Conservation (phyloP, 768 basidiomycete species). For the Scleroderma citrinum region DNA sequence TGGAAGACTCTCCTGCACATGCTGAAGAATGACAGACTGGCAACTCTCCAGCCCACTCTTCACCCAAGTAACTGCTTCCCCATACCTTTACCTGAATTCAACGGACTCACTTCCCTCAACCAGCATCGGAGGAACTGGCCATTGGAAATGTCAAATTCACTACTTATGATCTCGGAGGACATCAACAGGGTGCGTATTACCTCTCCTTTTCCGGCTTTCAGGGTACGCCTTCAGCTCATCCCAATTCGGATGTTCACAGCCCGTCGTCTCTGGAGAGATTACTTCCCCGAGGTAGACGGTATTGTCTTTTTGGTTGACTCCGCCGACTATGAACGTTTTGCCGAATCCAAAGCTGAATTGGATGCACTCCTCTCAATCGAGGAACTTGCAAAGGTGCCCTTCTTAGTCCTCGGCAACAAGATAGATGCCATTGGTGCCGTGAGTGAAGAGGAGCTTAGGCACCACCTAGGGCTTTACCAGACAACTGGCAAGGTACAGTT, state of each 20-base stretch:
- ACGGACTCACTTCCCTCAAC: constrained; percentile 5
- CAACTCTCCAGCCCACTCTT: constrained; percentile 95
- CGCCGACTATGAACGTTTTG: constrained; percentile 93
- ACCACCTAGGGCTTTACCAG: constrained; percentile 92
- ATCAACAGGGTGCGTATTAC: constrained; percentile 73
- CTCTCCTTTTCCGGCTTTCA: constrained; percentile 1
- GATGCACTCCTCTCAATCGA: constrained; percentile 95
- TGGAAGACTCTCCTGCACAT: constrained; percentile 90
- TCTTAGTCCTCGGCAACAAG: constrained; percentile 98
- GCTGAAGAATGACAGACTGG: constrained; percentile 98
- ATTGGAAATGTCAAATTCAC: constrained; percentile 99
- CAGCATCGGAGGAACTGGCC: constrained; percentile 97
- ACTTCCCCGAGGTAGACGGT: constrained; percentile 99
- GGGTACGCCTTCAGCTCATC: background rate
- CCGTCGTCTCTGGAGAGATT: constrained; percentile 98
- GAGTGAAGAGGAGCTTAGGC: constrained; percentile 94
- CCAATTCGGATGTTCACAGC: constrained; percentile 39
- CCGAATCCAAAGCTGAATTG: constrained; percentile 95
- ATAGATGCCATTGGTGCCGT: constrained; percentile 98
- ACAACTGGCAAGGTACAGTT: constrained; percentile 93
- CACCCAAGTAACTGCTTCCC: constrained; percentile 77
- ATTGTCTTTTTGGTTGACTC: constrained; percentile 98
- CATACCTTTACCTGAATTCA: background rate
- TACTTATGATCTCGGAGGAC: constrained; percentile 96
- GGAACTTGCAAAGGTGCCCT: constrained; percentile 91